A percentile compares a stretch with the other conserved stretches of the same genome.
Conservation (phyloP, 2,329 filamentous ascomycete species). For the Aspergillus flavus region DNA sequence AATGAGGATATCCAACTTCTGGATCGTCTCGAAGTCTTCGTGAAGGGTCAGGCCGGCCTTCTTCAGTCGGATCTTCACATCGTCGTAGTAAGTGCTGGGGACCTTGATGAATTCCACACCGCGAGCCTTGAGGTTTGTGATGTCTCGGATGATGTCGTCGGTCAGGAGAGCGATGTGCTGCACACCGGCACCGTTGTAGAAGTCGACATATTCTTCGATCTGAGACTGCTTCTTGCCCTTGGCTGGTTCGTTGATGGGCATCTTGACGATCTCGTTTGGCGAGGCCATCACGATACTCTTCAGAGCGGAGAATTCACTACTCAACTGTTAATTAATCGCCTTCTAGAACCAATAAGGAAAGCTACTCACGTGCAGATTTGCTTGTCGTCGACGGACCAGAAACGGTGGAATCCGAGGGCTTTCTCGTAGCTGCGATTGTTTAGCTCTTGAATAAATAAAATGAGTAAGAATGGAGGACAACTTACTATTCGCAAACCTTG, state of each 20-base stretch:
- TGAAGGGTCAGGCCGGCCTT: slow-evolving; percentile 62
- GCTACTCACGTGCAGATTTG: slow-evolving; percentile 70
- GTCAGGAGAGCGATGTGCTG: slow-evolving; percentile 93
- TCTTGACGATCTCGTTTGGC: slow-evolving; percentile 84
- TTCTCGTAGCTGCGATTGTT: slow-evolving; percentile 70
- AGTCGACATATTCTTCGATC: slow-evolving; percentile 91
- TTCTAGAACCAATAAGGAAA: too few species aligned
- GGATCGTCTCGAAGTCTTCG: slow-evolving; percentile 78
- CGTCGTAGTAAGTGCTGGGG: slow-evolving; percentile 80
- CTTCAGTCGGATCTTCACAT: slow-evolving; percentile 73
- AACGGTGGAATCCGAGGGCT: slow-evolving; percentile 89
- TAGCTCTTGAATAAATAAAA: background rate
- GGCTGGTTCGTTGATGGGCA: slow-evolving; percentile 98
- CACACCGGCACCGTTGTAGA: slow-evolving; percentile 86
- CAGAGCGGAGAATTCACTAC: slow-evolving; percentile 77
- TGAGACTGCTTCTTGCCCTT: slow-evolving; percentile 87
- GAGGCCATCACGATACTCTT: slow-evolving; percentile 89
- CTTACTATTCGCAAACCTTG: slow-evolving; percentile 60
- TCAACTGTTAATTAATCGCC: slow-evolving; percentile 5
- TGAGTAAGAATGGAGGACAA: slow-evolving; percentile 2
- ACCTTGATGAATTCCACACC: slow-evolving; percentile 93
- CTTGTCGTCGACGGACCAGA: slow-evolving; percentile 95
- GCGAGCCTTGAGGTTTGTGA: slow-evolving; percentile 76
- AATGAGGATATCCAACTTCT: slow-evolving; percentile 82
- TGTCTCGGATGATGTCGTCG: slow-evolving; percentile 73